These are phyloP conservation scores for Trichosporon asahii DNA, from an alignment of 1,284 basidiomycete genomes.

Conservation along the genomic window DNA sequence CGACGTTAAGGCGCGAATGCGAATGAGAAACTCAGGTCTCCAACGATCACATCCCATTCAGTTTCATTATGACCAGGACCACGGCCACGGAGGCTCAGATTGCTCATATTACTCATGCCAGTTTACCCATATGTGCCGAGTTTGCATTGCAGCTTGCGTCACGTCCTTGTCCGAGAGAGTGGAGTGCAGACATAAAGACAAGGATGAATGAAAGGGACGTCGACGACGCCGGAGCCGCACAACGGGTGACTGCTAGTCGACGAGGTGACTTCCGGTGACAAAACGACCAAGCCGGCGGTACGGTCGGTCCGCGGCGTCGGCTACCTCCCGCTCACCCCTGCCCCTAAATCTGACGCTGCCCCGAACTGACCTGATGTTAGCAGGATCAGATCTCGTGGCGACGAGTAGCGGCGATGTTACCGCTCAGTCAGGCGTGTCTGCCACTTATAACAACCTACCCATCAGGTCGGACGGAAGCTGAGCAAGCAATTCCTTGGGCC, in stretches of 20 bases:
- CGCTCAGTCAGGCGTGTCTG: background rate
- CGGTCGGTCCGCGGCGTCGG: background rate
- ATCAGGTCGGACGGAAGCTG: background rate
- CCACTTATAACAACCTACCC: background rate
- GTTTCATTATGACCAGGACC: background rate
- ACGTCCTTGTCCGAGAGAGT: background rate
- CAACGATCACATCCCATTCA: too few species aligned
- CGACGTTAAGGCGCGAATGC: too few species aligned
- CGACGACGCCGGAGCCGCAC: too few species aligned
- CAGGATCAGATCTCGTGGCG: background rate
- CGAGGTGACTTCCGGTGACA: background rate
- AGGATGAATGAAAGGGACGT: background rate
- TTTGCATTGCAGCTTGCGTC: background rate
- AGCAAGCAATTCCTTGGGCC: background rate
- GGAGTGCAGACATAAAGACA: background rate
- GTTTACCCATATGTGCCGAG: background rate
- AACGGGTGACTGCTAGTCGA: too few species aligned
- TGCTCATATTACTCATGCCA: background rate
- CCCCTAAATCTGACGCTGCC: background rate
- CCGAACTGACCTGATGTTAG: background rate
- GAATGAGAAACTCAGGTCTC: too few species aligned
- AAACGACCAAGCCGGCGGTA: background rate
- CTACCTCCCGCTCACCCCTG: background rate
- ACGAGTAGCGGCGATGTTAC: too few species aligned
- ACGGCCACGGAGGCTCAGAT: background rate